Conservation (phyloP, 2,329 filamentous ascomycete species). For the Arachnopeziza araneosa region DNA sequence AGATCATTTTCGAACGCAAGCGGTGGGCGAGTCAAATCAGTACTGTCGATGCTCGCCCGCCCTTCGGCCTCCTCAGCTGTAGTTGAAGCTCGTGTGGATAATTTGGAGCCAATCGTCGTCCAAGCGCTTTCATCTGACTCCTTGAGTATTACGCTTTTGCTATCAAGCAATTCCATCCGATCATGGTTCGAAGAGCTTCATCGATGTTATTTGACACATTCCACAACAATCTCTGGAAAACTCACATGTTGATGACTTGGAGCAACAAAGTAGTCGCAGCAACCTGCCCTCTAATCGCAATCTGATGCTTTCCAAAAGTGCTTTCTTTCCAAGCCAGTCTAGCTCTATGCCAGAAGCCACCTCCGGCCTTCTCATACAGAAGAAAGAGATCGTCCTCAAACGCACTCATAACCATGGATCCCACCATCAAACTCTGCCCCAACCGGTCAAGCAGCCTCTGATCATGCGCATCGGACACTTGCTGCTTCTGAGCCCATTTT, state of each 20-base stretch:
- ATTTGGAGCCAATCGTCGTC: background rate
- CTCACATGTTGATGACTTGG: background rate
- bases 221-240: background rate
- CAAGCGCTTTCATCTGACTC: background rate
- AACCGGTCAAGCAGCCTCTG: no score
- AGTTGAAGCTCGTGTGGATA: background rate
- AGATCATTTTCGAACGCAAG: no score
- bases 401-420: background rate
- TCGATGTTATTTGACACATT: background rate
- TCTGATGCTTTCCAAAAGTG: background rate
- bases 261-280: background rate
- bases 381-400: background rate
- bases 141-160: background rate
- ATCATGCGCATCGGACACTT: no score
- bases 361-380: background rate
- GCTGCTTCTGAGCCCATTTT: background rate
- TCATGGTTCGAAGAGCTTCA: no score
- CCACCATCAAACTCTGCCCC: background rate
- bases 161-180: background rate
- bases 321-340: background rate
- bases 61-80: background rate
- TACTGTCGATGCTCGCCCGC: background rate
- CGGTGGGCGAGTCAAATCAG: no score
- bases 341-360: background rate
- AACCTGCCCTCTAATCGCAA: background rate